Base-by-base conservation (phyloP, 768 basidiomycete genomes). In the Lepiota subincarnata region DNA sequence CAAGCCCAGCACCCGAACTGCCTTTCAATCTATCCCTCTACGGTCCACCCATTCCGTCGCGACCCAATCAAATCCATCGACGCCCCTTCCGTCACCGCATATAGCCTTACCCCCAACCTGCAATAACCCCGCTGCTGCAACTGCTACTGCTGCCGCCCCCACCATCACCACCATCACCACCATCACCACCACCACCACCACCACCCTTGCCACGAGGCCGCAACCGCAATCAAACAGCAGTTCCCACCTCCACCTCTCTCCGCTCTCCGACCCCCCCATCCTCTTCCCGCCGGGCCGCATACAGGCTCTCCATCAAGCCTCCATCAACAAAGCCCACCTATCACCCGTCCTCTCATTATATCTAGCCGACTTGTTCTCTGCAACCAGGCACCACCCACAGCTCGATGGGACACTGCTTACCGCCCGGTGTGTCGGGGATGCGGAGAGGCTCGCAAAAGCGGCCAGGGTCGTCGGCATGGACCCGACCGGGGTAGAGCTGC, bases 321-420 rank as follows among this genome's bases (percentile, higher is more conserved):
- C 64, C 48, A 57, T 61, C 8, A 31, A 31, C 31, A 68, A 71
- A 48, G 74, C 79, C 1, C 68, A 72, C 53, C 69, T 88, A 26
- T 72, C 83, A 8, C 72, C 80, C 0, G 65, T 67, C 1, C 73
- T 92, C 6, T 68, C 69, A 6, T 68, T 84, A n/a, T 92, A 91
- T 60, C 71, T 88, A 6, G 75, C 82, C 8, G 87, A 91, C 63
- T 70, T 91, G 10, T 86, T 92, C 56, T 76, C 83, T 22, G 89
- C 89, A 2, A 77, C 83, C 19, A 80, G 89, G 6, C 86, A 91
- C 60, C 82, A 85, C 61, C 78, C 81, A 0, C 74, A 78, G 44
- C 68, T 92, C 14, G 89, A 92, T 55, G 85, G 78, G 13, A 82
- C 78, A 57, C 69, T 89, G 50, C 73, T 92, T 19, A 87, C 83